phyloP scores from a whole-genome alignment of 2,329 filamentous ascomycete genomes.

The Beauveria pseudobassiana region DNA sequence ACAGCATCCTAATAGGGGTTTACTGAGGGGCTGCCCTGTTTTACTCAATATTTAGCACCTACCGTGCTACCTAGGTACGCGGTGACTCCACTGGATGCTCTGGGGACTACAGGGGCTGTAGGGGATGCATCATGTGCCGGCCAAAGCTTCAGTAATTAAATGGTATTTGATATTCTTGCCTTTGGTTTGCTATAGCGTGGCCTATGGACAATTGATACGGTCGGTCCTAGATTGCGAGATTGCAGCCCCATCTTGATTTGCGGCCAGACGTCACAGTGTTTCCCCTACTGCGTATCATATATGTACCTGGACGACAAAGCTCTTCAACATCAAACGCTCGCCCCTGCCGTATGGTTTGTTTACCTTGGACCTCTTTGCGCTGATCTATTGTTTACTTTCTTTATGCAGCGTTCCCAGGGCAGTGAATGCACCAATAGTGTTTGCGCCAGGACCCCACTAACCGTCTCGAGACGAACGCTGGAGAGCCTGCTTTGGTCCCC shows the following conservation, averaged over 20 bases:
- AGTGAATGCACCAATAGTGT: not conserved
- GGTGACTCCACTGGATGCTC: not conserved
- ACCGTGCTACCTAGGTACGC: not conserved
- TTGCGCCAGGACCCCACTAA: not conserved
- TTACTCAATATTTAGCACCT: no score
- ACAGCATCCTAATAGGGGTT: not conserved
- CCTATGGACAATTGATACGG: not conserved
- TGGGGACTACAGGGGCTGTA: not conserved
- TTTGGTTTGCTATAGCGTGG: not conserved
- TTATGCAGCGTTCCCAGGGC: not conserved
- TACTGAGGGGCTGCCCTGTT: not conserved
- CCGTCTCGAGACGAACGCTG: not conserved
- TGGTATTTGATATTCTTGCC: not conserved
- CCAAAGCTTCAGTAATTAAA: not conserved
- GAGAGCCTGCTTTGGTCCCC: no score
- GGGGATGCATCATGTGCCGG: not conserved
- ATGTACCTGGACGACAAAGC: not conserved
- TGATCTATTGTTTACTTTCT: conserved; percentile 5
- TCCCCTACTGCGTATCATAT: not conserved
- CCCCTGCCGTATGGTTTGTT: not conserved
- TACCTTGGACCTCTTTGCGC: not conserved
- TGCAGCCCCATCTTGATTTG: no score
- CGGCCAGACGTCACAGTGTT: not conserved
- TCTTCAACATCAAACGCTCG: not conserved
- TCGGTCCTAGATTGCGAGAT: no score